Evolutionary conservation across 345 rosid genomes (phyloP).

Genomic region (Hypericum perforatum): DNA sequence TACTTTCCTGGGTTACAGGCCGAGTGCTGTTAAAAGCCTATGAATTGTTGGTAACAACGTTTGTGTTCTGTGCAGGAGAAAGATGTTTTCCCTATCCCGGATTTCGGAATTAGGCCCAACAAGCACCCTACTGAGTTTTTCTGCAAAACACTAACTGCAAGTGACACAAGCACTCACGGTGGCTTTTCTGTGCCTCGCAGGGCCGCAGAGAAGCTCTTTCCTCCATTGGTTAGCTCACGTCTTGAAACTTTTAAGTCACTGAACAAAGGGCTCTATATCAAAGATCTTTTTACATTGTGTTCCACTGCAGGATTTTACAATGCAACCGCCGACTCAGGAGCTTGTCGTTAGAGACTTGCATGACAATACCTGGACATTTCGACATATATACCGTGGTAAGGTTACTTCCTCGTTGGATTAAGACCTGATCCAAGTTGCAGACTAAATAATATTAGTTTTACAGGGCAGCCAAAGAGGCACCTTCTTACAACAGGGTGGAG

Average conservation of each 20-base stretch:
- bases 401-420: too few relatives aligned
- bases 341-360: constrained; percentile 92
- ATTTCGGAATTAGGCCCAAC: constrained; percentile 71
- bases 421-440: background rate
- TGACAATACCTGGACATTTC: constrained; percentile 92
- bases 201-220: constrained; percentile 98
- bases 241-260: background rate
- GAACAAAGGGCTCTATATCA: too few relatives aligned
- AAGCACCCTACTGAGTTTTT: constrained; percentile 91
- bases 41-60: too few relatives aligned
- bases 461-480: constrained; percentile 98
- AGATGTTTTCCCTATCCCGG: constrained; percentile 79
- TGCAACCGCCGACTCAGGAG: constrained; percentile 96
- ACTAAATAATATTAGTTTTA: background rate
- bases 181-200: constrained; percentile 98
- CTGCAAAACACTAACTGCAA: constrained; percentile 93
- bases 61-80: constrained; percentile 44
- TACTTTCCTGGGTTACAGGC: constrained; percentile 2
- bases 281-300: background rate
- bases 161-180: constrained; percentile 98
- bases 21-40: background rate
- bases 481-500: constrained; percentile 99
- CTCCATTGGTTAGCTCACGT: constrained; percentile 58
- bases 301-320: constrained; percentile 58
- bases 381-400: constrained; percentile 90